Evolutionary conservation across 768 basidiomycete genomes (phyloP).

Genomic region (Mrakia hoshinonis): DNA sequence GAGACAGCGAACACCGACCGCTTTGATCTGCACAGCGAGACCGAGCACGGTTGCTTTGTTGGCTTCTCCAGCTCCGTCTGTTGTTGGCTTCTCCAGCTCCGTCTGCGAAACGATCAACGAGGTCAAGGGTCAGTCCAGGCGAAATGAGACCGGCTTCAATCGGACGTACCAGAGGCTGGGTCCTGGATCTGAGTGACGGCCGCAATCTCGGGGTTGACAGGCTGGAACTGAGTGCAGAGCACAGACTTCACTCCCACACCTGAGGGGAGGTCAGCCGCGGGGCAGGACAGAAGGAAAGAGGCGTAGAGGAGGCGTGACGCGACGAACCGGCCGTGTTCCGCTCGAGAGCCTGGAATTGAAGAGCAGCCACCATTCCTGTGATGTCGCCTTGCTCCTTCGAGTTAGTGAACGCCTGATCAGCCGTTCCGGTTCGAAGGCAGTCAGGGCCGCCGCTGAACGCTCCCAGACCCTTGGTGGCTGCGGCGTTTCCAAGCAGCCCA

Average conservation of each 20-base stretch:
- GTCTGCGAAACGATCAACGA: too few relatives aligned
- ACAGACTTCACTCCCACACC: not conserved
- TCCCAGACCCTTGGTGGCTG: conserved; percentile 52
- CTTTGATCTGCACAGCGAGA: conserved; percentile 52
- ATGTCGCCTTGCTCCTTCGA: conserved; percentile 57
- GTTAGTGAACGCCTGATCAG: conserved; percentile 64
- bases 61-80: conserved; percentile 47
- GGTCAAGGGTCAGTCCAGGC: too few relatives aligned
- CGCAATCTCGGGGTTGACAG: conserved; percentile 58
- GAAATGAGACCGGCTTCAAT: too few relatives aligned
- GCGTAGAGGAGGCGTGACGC: conserved; percentile 44
- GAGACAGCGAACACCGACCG: too few relatives aligned
- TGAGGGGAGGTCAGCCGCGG: not conserved
- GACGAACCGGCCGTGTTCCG: conserved; percentile 50
- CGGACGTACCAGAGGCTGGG: conserved; percentile 47
- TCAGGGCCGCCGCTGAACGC: conserved; percentile 52
- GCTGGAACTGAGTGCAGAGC: conserved; percentile 51
- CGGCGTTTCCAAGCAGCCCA: conserved; percentile 48
- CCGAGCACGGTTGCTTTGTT: conserved; percentile 60
- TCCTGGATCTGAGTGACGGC: conserved; percentile 60
- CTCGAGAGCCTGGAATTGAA: conserved; percentile 59
- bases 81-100: conserved; percentile 52
- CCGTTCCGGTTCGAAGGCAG: conserved; percentile 54
- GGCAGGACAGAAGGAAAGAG: not conserved
- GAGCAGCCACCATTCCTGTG: conserved; percentile 51